These are phyloP conservation scores for Seiridium cupressi DNA, from an alignment of 2,329 filamentous ascomycete species.

Conservation along the genomic window DNA sequence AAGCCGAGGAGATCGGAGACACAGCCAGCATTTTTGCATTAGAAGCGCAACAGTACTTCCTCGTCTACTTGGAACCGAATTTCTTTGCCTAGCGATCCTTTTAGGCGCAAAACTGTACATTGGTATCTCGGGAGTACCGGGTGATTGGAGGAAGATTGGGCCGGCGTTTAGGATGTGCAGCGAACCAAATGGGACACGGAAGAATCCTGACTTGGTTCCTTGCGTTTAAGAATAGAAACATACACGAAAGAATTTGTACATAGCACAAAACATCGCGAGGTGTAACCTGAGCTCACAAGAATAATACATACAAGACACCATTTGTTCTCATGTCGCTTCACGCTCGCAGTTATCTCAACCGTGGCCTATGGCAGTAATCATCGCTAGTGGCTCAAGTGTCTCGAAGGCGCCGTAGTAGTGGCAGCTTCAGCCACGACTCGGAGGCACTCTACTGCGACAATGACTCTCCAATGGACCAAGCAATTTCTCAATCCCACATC, in stretches of 20 bases:
- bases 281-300: not conserved
- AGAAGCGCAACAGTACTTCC: slow-evolving; percentile 13
- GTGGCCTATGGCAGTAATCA: no score
- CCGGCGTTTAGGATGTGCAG: not conserved
- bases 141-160: not conserved
- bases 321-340: not conserved
- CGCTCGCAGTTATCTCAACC: no score
- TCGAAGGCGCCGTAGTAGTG: no score
- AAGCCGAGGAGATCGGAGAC: slow-evolving; percentile 19
- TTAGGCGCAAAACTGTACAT: not conserved
- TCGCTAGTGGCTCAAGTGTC: no score
- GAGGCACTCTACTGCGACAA: no score
- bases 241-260: not conserved
- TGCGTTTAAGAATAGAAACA: not conserved
- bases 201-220: not conserved
- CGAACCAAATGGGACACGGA: not conserved
- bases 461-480: no score
- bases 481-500: no score
- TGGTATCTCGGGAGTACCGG: not conserved
- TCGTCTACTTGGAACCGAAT: not conserved
- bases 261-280: not conserved
- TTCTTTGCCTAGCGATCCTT: not conserved
- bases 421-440: no score
- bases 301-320: not conserved
- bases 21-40: slow-evolving; percentile 18